Evolutionary conservation across 2,329 filamentous ascomycete species (phyloP), one percentile per base, ranked within the genome.

Genomic region (Sclerotinia borealis): DNA sequence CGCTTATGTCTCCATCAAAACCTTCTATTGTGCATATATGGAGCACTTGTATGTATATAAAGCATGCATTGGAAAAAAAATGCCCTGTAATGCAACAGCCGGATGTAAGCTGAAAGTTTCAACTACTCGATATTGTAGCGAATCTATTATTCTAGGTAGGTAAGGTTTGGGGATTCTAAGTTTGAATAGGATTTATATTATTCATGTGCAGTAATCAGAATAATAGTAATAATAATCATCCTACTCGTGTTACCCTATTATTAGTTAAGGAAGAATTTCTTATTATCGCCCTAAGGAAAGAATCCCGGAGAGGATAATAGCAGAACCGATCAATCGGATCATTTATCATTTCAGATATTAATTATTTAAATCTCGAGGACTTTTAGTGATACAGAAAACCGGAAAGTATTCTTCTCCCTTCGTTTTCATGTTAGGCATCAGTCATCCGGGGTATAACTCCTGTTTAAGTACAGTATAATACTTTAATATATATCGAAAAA

Each of bases 251-350:
- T 39, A 56, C 43, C 39, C 37, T 31, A 43, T 31, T 34, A 7
- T 22, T 56, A 31, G 37, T 25, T 22, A 7, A 7, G 39, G 22
- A 6, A 31, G 27, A 25, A 17, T 34, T 34, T 31, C n/a, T 45
- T 34, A 31, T 13, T 11, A 19, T 43, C 37, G 9, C 25, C 1
- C 9, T 10, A 15, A 5, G 3, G 15, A 31, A 22, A 17, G 10
- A 43, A 17, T 34, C 19, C 5, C 9, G 19, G 27, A 41, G 15
- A 27, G 52, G 37, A 29, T 19, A 34, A 45, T 22, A 6, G 37
- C 27, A 45, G 11, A 56, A 27, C 6, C 51, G 52, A 45, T 56
- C 52, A 56, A 56, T 56, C 52, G 52, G 52, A 56, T 45, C 37
- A 45, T 17, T 45, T 17, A 56, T 45, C 37, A 45, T 17, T 45